phyloP scores from a whole-genome alignment of 768 basidiomycete species.

The Auriscalpium vulgare region DNA sequence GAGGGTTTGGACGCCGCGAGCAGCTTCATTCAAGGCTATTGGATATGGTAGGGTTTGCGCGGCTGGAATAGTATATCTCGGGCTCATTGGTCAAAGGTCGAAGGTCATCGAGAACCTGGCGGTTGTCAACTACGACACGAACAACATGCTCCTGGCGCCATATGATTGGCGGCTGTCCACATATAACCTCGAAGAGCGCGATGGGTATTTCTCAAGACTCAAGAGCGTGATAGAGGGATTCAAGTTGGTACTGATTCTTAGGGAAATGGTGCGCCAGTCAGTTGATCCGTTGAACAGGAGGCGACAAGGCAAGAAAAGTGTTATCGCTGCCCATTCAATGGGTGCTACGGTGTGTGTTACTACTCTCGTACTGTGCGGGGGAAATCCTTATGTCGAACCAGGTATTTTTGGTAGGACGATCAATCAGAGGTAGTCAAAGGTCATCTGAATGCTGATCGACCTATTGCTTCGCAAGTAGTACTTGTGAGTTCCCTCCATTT shows the following conservation, averaged over 20 bases:
- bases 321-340: constrained; percentile 84
- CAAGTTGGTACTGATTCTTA: constrained; percentile 34
- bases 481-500: constrained; percentile 50
- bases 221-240: constrained; percentile 78
- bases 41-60: constrained; percentile 63
- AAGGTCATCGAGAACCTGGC: constrained; percentile 95
- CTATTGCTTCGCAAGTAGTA: constrained; percentile 41
- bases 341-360: constrained; percentile 57
- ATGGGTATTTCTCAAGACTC: constrained; percentile 80
- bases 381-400: constrained; percentile 6
- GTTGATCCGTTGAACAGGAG: constrained; percentile 29
- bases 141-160: constrained; percentile 74
- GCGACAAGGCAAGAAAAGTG: constrained; percentile 69
- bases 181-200: constrained; percentile 86
- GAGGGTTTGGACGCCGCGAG: constrained; percentile 90
- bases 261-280: background rate
- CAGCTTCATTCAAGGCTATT: constrained; percentile 83
- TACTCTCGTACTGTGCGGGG: background rate
- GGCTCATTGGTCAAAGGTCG: constrained; percentile 40
- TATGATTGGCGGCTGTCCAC: constrained; percentile 91
- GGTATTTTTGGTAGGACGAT: constrained; percentile 36
- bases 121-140: constrained; percentile 86
- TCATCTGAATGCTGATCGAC: background rate
- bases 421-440: no score
- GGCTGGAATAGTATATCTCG: background rate